Base-by-base conservation (phyloP, 2,329 filamentous ascomycete genomes). In the Sphaceloma murrayae region DNA sequence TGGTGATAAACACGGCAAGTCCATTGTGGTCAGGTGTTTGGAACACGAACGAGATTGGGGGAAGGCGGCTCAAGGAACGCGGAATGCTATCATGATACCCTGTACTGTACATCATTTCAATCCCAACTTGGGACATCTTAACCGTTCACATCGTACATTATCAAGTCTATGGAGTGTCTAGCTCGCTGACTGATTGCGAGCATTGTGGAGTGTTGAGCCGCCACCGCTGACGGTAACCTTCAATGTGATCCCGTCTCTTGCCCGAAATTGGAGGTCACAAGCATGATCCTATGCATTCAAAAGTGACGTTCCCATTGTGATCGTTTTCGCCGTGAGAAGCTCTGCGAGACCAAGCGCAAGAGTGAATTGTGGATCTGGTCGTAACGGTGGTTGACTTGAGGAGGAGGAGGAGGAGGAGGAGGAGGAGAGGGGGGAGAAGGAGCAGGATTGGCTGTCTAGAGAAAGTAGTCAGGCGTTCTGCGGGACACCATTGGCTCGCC, bases 401-500 rank as follows among this genome's bases (percentile, higher is more conserved):
- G n/a, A n/a, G n/a, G n/a, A n/a, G n/a, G n/a, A n/a, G n/a, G n/a
- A n/a, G n/a, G n/a, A n/a, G n/a, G n/a, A n/a, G n/a, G n/a, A n/a
- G n/a, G n/a, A n/a, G n/a, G n/a, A n/a, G n/a, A n/a, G n/a, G n/a
- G n/a, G n/a, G n/a, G n/a, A n/a, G n/a, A n/a, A n/a, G n/a, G n/a
- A n/a, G n/a, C n/a, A n/a, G n/a, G n/a, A 21, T 16, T 44, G n/a
- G 30, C 40, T 29, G 40, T 60, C 58, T 84, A 98, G 65, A 96
- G 82, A 84, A 98, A 98, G 74, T 98, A 98, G 67, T 98, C 89
- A 46, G 89, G 89, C 52, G 91, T 98, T 73, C 91, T 82, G 62
- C 69, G 66, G 34, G 91, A 96, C 52, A 98, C 91, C 91, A 96
- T 96, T 17, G 91, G 91, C 65, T 98, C 91, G 56, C 91, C 91